Conservation (phyloP, 1,139 yeast genomes). For the Yamadazyma aaseri region DNA sequence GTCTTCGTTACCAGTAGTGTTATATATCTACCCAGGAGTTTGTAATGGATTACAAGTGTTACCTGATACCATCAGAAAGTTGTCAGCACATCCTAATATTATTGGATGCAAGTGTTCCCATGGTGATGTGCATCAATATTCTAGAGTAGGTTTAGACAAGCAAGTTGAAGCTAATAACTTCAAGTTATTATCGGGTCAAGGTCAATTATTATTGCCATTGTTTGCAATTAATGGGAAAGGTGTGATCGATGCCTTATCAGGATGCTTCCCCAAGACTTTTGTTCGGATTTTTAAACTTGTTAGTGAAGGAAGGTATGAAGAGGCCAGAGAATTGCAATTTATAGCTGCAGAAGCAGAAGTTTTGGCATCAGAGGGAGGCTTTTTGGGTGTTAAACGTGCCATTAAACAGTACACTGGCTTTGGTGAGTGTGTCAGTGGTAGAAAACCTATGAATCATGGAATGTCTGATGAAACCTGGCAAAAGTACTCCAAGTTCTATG, state of each 20-base stretch:
- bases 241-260: conserved; percentile 22
- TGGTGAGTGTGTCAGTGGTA: conserved; percentile 28
- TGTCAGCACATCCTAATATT: conserved; percentile 40
- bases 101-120: conserved; percentile 48
- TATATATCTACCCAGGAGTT: conserved; percentile 51
- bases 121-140: conserved; percentile 24
- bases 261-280: conserved; percentile 44
- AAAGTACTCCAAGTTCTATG: conserved; percentile 1
- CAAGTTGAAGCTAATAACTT: conserved; percentile 21
- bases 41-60: conserved; percentile 30
- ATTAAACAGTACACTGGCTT: conserved; percentile 30
- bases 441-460: conserved; percentile 28
- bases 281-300: conserved; percentile 15
- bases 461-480: conserved; percentile 10
- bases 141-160: conserved; percentile 33
- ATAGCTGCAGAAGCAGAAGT: conserved; percentile 19
- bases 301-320: conserved; percentile 13
- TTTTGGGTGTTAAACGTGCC: conserved; percentile 23
- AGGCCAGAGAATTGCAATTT: conserved; percentile 17
- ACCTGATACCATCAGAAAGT: conserved; percentile 24
- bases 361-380: conserved; percentile 17
- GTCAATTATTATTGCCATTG: conserved; percentile 20
- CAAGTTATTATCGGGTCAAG: conserved; percentile 19
- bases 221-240: conserved; percentile 18
- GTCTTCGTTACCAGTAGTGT: conserved; percentile 40